phyloP scores from a whole-genome alignment of 805 yeast genomes.

The Saccharomycopsis sp. region DNA sequence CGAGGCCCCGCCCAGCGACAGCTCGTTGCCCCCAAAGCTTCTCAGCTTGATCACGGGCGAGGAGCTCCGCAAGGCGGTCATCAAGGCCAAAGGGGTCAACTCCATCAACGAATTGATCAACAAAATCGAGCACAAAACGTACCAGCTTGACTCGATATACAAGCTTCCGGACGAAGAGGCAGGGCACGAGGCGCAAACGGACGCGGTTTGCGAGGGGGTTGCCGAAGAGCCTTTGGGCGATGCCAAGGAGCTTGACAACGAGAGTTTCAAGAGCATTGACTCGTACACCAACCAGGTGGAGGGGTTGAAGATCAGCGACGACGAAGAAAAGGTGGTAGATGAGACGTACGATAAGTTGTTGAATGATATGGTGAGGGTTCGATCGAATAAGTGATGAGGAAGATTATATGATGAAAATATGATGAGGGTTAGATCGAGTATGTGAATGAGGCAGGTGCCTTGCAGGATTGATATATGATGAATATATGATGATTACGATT shows the following conservation, averaged over 20 bases:
- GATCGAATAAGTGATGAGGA: slow-evolving; percentile 38
- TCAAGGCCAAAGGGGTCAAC: slow-evolving; percentile 69
- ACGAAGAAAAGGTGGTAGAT: slow-evolving; percentile 44
- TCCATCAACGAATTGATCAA: slow-evolving; percentile 61
- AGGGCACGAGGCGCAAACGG: too few species aligned
- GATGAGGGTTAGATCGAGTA: too few species aligned
- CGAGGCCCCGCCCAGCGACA: too few species aligned
- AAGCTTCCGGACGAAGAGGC: slow-evolving; percentile 18
- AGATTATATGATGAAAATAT: neutral
- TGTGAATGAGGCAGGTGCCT: too few species aligned
- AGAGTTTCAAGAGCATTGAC: slow-evolving; percentile 16
- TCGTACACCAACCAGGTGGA: slow-evolving; percentile 15
- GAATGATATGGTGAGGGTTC: slow-evolving; percentile 58
- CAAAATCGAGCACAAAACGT: slow-evolving; percentile 51
- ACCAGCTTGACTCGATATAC: slow-evolving; percentile 46
- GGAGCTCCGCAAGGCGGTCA: slow-evolving; percentile 46
- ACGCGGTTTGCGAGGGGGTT: too few species aligned
- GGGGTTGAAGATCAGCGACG: slow-evolving; percentile 22
- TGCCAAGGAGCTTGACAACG: too few species aligned
- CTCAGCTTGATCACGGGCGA: slow-evolving; percentile 40
- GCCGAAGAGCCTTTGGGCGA: too few species aligned
- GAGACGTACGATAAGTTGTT: slow-evolving; percentile 67
- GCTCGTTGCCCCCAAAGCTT: slow-evolving; percentile 20
- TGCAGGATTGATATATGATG: too few species aligned
- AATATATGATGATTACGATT: too few species aligned